Base-by-base conservation (phyloP, 768 basidiomycete species). In the Tephrocybe rancida region DNA sequence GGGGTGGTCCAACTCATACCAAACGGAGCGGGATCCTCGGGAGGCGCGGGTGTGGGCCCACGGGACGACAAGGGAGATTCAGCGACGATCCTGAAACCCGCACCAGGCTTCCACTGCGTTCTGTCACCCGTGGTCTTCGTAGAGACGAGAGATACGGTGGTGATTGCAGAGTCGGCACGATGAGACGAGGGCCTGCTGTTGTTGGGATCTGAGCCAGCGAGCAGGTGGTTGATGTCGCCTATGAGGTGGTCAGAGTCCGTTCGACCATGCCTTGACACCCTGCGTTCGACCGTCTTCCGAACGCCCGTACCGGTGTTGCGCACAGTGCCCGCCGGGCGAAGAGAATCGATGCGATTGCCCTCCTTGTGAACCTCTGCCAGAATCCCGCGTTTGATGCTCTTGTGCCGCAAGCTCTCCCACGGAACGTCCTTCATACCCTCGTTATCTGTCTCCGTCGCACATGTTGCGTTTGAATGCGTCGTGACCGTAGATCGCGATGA, bases 361-460 rank as follows among this genome's bases (percentile, higher is more conserved):
- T 71, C 72, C 58, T 67, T 57, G 67, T 70, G 58, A n/a, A 74
- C 72, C 26, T 72, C 62, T 51, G 76, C 78, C 42, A 83, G 62
- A 29, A 83, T 78, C 9, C 72, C 77, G 8, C 80, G 77, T 45
- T 79, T 75, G 61, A 83, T 81, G 57, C 78, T 79, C 61, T 74
- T 78, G 57, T 80, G 78, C 6, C 78, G 71, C 18, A 80, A 64
- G 26, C 72, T 68, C 51, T 79, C 80, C 68, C 77, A 79, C 0
- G 77, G 77, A 6, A 67, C 51, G 22, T 55, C 64, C 46, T 45
- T 46, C 48, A 5, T 25, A 46, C 16, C 39, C 52, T 61, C 56
- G 24, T 61, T 63, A 24, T 67, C 61, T 58, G 70, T 26, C 46
- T 69, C 57, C 19, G 65, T 48, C 21, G 38, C 21, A 37, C 25